Conservation (phyloP, 2,329 filamentous ascomycete genomes). For the Hymenoscyphus repandus region DNA sequence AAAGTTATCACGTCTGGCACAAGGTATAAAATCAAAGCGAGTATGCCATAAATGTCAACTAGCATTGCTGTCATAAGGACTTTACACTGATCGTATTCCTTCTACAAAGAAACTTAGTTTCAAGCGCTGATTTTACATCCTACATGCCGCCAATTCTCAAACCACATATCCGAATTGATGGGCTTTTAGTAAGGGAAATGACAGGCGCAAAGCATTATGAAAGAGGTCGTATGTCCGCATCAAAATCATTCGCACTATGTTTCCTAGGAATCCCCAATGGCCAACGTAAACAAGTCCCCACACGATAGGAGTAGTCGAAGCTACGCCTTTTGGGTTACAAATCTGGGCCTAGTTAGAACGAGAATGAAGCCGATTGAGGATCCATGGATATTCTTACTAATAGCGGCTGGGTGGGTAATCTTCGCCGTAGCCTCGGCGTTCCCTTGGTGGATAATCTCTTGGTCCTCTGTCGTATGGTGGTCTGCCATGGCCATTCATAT, state of each 20-base stretch:
- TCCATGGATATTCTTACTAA: slow-evolving; percentile 21
- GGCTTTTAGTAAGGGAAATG: slow-evolving; percentile 1
- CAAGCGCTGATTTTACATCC: too few relatives aligned
- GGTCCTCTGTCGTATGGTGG: slow-evolving; percentile 46
- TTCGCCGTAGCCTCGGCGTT: slow-evolving; percentile 24
- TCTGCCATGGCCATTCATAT: slow-evolving; percentile 46
- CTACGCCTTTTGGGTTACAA: not conserved
- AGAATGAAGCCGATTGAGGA: not conserved
- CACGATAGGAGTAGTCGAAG: not conserved
- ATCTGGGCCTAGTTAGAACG: not conserved
- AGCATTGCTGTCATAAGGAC: too few relatives aligned
- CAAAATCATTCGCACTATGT: slow-evolving; percentile 11
- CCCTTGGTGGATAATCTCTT: slow-evolving; percentile 32
- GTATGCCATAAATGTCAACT: too few relatives aligned
- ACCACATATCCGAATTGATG: too few relatives aligned
- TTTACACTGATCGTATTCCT: too few relatives aligned
- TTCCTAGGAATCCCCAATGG: not conserved
- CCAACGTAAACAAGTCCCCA: not conserved
- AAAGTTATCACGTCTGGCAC: too few relatives aligned
- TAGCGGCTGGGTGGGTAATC: slow-evolving; percentile 30
- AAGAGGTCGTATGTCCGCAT: slow-evolving; percentile 10
- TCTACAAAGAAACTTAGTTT: not conserved
- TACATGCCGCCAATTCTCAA: too few relatives aligned
- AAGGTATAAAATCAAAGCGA: too few relatives aligned
- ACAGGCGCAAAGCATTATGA: slow-evolving; percentile 7